These are phyloP conservation scores for Acrocalymma vagum DNA, from an alignment of 2,329 filamentous ascomycete species.

Conservation along the genomic window DNA sequence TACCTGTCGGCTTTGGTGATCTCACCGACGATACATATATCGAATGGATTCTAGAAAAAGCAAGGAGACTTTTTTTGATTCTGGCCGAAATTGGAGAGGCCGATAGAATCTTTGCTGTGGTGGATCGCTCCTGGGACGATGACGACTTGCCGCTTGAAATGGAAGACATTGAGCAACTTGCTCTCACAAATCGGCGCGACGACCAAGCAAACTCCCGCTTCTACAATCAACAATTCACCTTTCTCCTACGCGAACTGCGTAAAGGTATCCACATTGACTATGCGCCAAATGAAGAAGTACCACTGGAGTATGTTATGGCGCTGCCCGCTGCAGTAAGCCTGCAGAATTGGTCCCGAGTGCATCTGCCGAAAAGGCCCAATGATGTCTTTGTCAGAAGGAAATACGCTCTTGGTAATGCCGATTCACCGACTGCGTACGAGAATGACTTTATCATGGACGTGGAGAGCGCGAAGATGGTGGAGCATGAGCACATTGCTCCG, in stretches of 20 bases:
- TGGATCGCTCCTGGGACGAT: constrained; percentile 81
- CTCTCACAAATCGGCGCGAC: constrained; percentile 67
- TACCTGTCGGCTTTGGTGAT: constrained; percentile 72
- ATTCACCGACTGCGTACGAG: constrained; percentile 38
- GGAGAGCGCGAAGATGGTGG: constrained; percentile 64
- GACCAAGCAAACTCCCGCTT: constrained; percentile 73
- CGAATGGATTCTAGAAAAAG: constrained; percentile 77
- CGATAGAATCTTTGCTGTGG: constrained; percentile 77
- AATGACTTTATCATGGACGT: constrained; percentile 69
- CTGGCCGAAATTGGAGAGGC: constrained; percentile 74
- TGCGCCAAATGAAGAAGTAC: constrained; percentile 72
- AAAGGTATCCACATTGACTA: constrained; percentile 71
- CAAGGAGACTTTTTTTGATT: constrained; percentile 75
- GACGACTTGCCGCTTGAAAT: constrained; percentile 74
- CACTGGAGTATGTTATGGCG: constrained; percentile 72
- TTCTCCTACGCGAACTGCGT: constrained; percentile 70
- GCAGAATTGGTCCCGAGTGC: constrained; percentile 67
- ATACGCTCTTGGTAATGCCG: constrained; percentile 59
- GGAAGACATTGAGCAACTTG: constrained; percentile 71
- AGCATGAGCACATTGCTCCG: constrained; percentile 75
- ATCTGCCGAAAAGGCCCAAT: constrained; percentile 69
- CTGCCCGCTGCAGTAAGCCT: constrained; percentile 58
- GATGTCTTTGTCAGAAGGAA: constrained; percentile 66
- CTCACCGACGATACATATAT: constrained; percentile 78
- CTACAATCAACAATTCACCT: constrained; percentile 74